Conservation (phyloP, 169 alveolate species). For the Eimeria acervulina region DNA sequence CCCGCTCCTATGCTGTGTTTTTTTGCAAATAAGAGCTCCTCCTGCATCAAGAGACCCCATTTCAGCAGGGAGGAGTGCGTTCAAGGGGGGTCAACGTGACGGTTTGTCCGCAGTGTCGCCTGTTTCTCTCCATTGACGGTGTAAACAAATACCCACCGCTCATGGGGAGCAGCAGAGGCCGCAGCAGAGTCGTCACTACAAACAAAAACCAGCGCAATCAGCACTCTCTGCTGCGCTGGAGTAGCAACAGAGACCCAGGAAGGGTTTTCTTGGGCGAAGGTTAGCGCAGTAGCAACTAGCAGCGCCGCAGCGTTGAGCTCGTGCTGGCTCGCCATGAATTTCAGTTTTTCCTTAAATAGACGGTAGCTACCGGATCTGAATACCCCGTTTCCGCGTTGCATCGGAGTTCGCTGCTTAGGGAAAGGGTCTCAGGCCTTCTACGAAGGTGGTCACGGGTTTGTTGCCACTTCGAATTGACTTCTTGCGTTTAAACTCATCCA, state of each 20-base stretch:
- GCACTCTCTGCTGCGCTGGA: constrained; percentile 57
- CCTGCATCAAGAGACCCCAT: neutral
- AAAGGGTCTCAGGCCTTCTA: constrained; percentile 1
- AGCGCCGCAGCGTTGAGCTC: neutral
- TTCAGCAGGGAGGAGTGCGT: neutral
- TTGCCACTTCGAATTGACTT: constrained; percentile 20
- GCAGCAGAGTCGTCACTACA: neutral
- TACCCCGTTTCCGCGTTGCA: neutral
- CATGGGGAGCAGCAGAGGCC: constrained; percentile 64
- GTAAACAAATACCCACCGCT: constrained; percentile 10
- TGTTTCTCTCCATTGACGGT: neutral
- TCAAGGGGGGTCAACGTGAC: neutral
- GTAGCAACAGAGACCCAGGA: constrained; percentile 70
- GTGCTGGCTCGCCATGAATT: constrained; percentile 62
- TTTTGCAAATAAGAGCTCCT: neutral
- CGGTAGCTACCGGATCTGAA: constrained; percentile 52
- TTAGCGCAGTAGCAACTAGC: constrained; percentile 13
- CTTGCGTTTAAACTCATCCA: constrained; percentile 3
- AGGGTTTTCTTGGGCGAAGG: constrained; percentile 57
- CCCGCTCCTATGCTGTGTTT: neutral
- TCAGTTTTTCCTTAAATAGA: neutral
- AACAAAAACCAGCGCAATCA: constrained; percentile 36
- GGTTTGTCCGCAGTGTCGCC: neutral
- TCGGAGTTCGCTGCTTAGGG: neutral
- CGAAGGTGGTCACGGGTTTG: constrained; percentile 35